These are phyloP conservation scores for Pseudocercospora fuligena DNA, from an alignment of 2,329 filamentous ascomycete genomes.

Conservation along the genomic window DNA sequence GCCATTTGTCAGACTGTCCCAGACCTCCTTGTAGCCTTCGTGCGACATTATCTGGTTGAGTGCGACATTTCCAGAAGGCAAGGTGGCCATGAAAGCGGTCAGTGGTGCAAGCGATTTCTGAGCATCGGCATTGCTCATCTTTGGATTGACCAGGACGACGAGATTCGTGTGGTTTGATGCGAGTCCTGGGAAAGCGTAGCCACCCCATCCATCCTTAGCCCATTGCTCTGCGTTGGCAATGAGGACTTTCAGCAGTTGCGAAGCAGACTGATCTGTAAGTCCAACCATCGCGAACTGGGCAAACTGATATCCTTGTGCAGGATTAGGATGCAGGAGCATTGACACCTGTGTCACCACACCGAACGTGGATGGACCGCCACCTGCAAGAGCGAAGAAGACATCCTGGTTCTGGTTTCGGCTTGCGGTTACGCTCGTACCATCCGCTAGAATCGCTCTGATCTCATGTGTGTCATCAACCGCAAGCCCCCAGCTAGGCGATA, in stretches of 20 bases:
- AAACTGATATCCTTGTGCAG: conserved; percentile 11
- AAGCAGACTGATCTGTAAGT: conserved; percentile 1
- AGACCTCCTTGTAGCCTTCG: conserved; percentile 5
- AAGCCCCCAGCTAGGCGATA: conserved; percentile 29
- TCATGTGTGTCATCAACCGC: conserved; percentile 33
- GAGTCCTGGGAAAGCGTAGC: conserved; percentile 16
- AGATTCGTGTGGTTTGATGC: conserved; percentile 6
- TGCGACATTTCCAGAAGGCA: conserved; percentile 7
- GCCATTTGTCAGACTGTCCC: conserved; percentile 3
- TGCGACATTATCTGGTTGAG: conserved; percentile 7
- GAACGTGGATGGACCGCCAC: conserved; percentile 51
- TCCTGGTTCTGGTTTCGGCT: conserved; percentile 49
- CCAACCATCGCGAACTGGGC: conserved; percentile 2
- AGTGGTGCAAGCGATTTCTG: conserved; percentile 9
- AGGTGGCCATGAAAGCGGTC: conserved; percentile 13
- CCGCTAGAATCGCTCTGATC: conserved; percentile 28
- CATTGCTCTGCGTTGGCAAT: conserved; percentile 18
- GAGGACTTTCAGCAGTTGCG: conserved; percentile 12
- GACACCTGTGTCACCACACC: conserved; percentile 20
- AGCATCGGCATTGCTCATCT: conserved; percentile 18
- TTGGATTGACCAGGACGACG: conserved; percentile 13
- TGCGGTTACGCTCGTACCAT: conserved; percentile 28
- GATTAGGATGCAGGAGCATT: background rate
- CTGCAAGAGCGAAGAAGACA: conserved; percentile 59
- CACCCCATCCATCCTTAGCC: conserved; percentile 21